A percentile compares a stretch with the other conserved stretches of the same genome.
These are phyloP conservation scores for Flaveria sonorensis DNA, from an alignment of 129 eudicot genomes.

Conservation along the genomic window DNA sequence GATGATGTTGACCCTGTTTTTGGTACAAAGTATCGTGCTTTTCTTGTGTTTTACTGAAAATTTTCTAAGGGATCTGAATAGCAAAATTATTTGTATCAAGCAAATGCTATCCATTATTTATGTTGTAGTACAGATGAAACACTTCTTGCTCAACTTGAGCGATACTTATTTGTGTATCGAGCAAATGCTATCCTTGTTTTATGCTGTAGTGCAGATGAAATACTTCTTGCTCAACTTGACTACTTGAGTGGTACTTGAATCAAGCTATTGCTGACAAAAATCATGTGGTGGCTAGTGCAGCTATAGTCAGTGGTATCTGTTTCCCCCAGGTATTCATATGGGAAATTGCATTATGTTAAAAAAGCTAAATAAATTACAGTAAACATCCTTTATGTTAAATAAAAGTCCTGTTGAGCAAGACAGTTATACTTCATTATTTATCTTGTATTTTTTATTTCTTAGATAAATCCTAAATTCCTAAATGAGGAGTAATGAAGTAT, in stretches of 20 bases:
- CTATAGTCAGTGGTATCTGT: slow-evolving; percentile 92
- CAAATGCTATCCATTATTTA: slow-evolving; percentile 96
- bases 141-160: slow-evolving; percentile 87
- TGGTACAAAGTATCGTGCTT: too few relatives aligned
- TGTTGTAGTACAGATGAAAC: slow-evolving; percentile 88
- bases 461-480: slow-evolving; percentile 86
- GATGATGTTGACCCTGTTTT: too few relatives aligned
- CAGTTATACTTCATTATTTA: not conserved
- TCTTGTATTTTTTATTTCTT: not conserved
- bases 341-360: too few relatives aligned
- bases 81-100: slow-evolving; percentile 93
- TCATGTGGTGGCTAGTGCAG: slow-evolving; percentile 96
- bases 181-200: slow-evolving; percentile 97
- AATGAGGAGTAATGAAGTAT: slow-evolving; percentile 97
- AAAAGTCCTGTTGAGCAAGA: too few relatives aligned
- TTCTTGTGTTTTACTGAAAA: too few relatives aligned
- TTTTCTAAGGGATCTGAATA: slow-evolving; percentile 63
- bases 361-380: too few relatives aligned
- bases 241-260: slow-evolving; percentile 86
- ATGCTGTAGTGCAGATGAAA: slow-evolving; percentile 88
- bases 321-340: slow-evolving; percentile 72
- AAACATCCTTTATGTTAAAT: too few relatives aligned
- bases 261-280: slow-evolving; percentile 95
- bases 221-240: slow-evolving; percentile 63
- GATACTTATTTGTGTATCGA: slow-evolving; percentile 87